Percentiles rank a stretch among this genome's conserved stretches.
Evolutionary conservation across 164 flowering plant species (phyloP).

Genomic region (Malania oleifera): DNA sequence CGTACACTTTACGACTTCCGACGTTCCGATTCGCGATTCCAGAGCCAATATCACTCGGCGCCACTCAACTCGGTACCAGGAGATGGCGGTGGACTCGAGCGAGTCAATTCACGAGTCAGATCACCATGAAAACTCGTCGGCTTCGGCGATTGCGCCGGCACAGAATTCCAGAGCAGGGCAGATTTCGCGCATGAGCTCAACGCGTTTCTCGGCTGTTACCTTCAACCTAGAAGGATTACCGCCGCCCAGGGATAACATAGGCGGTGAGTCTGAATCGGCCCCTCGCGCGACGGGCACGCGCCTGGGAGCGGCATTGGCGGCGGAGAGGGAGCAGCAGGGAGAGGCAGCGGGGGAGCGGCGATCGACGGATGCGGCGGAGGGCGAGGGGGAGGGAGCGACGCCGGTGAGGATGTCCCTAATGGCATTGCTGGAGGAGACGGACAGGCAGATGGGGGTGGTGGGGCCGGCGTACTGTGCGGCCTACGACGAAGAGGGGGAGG

Average conservation of each 20-base stretch:
- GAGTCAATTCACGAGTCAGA: background rate
- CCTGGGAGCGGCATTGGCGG: slow-evolving; percentile 18
- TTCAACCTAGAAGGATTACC: no score
- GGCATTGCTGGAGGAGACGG: slow-evolving; percentile 78
- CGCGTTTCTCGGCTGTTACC: slow-evolving; percentile 6
- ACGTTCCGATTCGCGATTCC: slow-evolving; percentile 10
- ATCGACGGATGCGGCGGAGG: slow-evolving; percentile 5
- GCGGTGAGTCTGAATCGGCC: no score
- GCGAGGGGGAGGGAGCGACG: slow-evolving; percentile 7
- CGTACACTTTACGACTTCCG: slow-evolving; percentile 25
- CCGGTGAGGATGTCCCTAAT: slow-evolving; percentile 72
- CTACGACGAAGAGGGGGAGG: slow-evolving; percentile 28
- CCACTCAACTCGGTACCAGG: slow-evolving; percentile 1
- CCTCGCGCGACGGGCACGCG: background rate
- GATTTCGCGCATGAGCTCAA: slow-evolving; percentile 23
- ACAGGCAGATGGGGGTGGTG: slow-evolving; percentile 38
- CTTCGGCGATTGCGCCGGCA: background rate
- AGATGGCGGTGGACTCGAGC: background rate
- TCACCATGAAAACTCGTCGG: no score
- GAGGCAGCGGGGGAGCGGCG: slow-evolving; percentile 10
- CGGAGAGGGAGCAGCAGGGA: no score
- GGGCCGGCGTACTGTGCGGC: slow-evolving; percentile 20
- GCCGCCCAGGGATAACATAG: no score
- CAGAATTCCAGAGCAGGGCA: background rate
- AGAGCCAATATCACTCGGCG: background rate